Base-by-base conservation (phyloP, 169 alveolate genomes). In the Eimeria maxima region DNA sequence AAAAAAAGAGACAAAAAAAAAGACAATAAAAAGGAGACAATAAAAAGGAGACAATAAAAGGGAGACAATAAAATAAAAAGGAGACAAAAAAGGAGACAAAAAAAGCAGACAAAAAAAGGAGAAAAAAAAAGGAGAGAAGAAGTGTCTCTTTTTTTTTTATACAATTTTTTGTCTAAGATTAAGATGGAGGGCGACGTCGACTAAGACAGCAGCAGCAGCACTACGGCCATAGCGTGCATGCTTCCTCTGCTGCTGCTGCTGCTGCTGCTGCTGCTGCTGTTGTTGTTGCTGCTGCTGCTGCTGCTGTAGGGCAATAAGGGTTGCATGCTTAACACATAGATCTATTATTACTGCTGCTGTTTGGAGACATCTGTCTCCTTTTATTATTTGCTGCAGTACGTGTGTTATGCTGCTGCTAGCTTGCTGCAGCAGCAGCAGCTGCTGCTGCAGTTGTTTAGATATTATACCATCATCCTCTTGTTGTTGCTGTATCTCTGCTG, bases 261-360 rank as follows among this genome's bases (percentile, higher is more conserved):
- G 71, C 44, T 81, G 38, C 29, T 18, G 53, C 5, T 38, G 44
- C 73, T 47, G 74, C n/a, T 50, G 91, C 74, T 83, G 74, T 55
- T 83, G 91, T 29, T 55, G 44, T 22, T 22, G 50, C 5, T 13
- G 71, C 73, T 47, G 74, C n/a, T 5, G 91, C 14, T 83, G 76
- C 74, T 83, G 91, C 91, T 83, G 91, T 57, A 83, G 73, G 0
- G 76, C 91, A 29, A 53, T 16, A 3, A 76, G 27, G n/a, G 91
- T 83, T 3, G 91, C 91, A 2, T 55, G 91, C 91, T 83, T 74
- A 27, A 83, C 74, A 27, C 57, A 47, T 47, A 53, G 76, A 44
- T 83, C 91, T 29, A 83, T 83, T 6, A 83, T 76, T 50, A 55
- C 76, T 83, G 91, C 91, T 18, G 91, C 91, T 83, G 55, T 83